Evolutionary conservation across 164 flowering plant species (phyloP).

Genomic region (Paratinospora sagittata): DNA sequence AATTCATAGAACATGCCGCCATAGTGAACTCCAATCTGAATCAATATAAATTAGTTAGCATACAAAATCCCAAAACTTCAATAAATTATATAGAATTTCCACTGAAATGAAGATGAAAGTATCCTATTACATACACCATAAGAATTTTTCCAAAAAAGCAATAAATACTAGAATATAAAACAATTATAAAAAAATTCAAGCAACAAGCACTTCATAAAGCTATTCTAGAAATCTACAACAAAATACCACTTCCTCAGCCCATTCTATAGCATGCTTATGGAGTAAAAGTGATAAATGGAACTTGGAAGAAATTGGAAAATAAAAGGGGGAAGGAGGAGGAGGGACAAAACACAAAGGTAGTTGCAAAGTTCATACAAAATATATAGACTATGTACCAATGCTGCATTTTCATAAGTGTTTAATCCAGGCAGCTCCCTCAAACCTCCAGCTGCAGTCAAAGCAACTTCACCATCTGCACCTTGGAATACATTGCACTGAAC

Average conservation of each 20-base stretch:
- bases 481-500: conserved; percentile 88
- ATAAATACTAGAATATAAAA: not conserved
- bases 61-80: not conserved
- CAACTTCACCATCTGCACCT: conserved; percentile 83
- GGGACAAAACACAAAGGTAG: not conserved
- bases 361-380: not conserved
- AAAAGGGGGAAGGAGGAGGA: not conserved
- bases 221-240: not conserved
- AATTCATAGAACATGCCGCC: conserved; percentile 82
- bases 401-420: conserved; percentile 71
- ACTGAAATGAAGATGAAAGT: not conserved
- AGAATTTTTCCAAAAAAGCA: not conserved
- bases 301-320: not conserved
- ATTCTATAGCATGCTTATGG: not conserved
- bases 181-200: not conserved
- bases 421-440: conserved; percentile 79
- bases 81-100: not conserved
- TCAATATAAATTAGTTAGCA: not conserved
- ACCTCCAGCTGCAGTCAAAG: conserved; percentile 92
- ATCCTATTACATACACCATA: not conserved
- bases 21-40: conserved; percentile 86
- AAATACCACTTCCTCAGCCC: not conserved
- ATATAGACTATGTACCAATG: conserved; percentile 47
- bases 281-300: not conserved
- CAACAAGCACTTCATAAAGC: not conserved